Percentiles rank a stretch among this genome's conserved stretches.
Evolutionary conservation across 2,329 filamentous ascomycete genomes (phyloP).

Genomic region (Talaromyces pinophilus): DNA sequence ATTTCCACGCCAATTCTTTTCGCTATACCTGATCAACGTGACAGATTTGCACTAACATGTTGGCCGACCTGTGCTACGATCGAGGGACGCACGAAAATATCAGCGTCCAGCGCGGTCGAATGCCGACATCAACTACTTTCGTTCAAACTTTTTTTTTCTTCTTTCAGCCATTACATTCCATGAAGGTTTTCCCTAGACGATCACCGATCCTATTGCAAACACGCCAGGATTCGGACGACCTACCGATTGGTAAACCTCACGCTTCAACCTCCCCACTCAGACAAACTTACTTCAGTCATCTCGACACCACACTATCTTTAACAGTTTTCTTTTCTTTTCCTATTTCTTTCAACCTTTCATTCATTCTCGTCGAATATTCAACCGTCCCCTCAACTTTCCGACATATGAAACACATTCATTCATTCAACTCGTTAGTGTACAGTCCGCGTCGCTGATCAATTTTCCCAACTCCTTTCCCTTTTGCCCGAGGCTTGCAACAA

Average conservation of each 20-base stretch:
- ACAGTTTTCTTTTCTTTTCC: conserved; percentile 19
- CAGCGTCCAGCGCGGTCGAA: background rate
- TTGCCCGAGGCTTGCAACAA: background rate
- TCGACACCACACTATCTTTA: conserved; percentile 22
- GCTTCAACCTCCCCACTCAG: background rate
- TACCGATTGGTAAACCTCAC: background rate
- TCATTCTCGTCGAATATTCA: conserved; percentile 6
- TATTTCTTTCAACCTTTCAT: conserved; percentile 3
- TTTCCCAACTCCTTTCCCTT: background rate
- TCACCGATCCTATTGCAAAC: background rate
- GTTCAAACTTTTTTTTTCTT: background rate
- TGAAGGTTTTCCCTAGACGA: background rate
- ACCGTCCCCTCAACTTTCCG: background rate
- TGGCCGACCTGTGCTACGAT: background rate
- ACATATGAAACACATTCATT: conserved; percentile 3
- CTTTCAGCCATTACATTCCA: background rate
- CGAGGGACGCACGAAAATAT: background rate
- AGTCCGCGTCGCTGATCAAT: conserved; percentile 21
- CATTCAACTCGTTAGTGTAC: conserved; percentile 8
- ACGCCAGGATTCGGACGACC: background rate
- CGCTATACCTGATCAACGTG: conserved; percentile 13
- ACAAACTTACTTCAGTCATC: conserved; percentile 5
- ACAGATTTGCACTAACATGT: conserved; percentile 20
- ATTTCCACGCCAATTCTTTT: conserved; percentile 13
- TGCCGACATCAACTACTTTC: conserved; percentile 8